Percentiles rank a stretch among this genome's conserved stretches.
Conservation (phyloP, 352 stramenopile species). For the Phytophthora europaea region DNA sequence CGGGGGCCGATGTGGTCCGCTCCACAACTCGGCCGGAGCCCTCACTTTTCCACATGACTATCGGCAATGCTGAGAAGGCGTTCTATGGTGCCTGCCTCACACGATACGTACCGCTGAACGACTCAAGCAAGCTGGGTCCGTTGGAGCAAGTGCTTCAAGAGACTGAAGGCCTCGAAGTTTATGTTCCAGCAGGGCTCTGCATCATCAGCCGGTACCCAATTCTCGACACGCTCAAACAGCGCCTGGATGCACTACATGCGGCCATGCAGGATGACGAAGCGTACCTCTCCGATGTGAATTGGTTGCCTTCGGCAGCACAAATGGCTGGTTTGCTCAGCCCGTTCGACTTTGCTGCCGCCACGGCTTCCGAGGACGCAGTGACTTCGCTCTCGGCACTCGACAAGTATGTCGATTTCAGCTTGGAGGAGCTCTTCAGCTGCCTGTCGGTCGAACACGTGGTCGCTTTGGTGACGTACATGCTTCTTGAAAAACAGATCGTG, state of each 20-base stretch:
- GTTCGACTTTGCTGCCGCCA: constrained; percentile 63
- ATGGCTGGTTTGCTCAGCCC: constrained; percentile 73
- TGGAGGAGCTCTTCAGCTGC: constrained; percentile 86
- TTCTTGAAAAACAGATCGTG: constrained; percentile 84
- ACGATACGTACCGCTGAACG: constrained; percentile 76
- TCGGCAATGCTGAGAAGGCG: constrained; percentile 82
- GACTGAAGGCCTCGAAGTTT: constrained; percentile 85
- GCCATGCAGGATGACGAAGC: constrained; percentile 62
- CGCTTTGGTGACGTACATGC: constrained; percentile 72
- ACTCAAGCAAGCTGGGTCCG: constrained; percentile 71
- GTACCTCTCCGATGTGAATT: constrained; percentile 67
- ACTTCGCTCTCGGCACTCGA: constrained; percentile 61
- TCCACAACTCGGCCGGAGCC: constrained; percentile 66
- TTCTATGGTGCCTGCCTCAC: constrained; percentile 88
- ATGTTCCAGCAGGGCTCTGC: constrained; percentile 80
- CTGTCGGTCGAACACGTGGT: constrained; percentile 81
- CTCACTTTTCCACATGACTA: constrained; percentile 87
- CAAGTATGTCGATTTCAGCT: constrained; percentile 80
- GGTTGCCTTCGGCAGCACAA: constrained; percentile 63
- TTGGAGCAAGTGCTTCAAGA: constrained; percentile 85
- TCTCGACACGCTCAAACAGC: constrained; percentile 81
- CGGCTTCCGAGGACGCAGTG: constrained; percentile 33
- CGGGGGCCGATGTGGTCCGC: constrained; percentile 66
- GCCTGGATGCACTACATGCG: constrained; percentile 71
- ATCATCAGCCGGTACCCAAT: constrained; percentile 87